These are phyloP conservation scores for Metschnikowia proteae DNA, from an alignment of 805 yeast genomes.

Conservation along the genomic window DNA sequence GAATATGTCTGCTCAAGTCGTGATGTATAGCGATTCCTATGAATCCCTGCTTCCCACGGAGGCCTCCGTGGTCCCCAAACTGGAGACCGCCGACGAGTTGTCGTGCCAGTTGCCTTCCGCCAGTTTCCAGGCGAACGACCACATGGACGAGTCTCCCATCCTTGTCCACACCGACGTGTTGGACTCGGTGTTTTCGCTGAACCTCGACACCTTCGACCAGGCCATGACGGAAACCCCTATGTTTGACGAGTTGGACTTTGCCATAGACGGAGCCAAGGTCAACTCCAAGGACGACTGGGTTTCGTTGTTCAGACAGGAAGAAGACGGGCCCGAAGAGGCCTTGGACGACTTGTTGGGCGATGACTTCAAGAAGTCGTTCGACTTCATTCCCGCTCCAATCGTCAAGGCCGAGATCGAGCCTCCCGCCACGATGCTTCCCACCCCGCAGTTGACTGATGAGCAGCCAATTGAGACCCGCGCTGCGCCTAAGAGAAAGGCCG, in stretches of 20 bases:
- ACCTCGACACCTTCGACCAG: conserved; percentile 37
- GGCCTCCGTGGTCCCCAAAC: conserved; percentile 16
- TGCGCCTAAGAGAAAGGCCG: conserved; percentile 26
- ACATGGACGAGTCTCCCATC: conserved; percentile 38
- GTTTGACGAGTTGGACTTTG: conserved; percentile 53
- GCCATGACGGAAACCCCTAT: conserved; percentile 43
- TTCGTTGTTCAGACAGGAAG: conserved; percentile 47
- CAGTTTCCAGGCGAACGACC: conserved; percentile 13
- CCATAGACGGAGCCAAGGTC: conserved; percentile 37
- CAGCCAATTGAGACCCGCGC: background rate
- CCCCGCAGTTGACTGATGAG: conserved; percentile 11
- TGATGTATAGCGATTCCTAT: conserved; percentile 16
- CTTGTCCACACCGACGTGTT: conserved; percentile 51
- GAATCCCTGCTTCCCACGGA: conserved; percentile 13
- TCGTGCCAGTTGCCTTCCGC: conserved; percentile 26
- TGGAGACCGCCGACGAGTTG: conserved; percentile 22
- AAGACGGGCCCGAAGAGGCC: conserved; percentile 15
- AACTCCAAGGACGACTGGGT: conserved; percentile 54
- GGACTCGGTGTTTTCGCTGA: conserved; percentile 47
- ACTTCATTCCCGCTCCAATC: conserved; percentile 13
- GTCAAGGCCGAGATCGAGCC: conserved; percentile 23
- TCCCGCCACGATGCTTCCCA: conserved; percentile 17
- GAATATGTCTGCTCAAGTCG: conserved; percentile 19
- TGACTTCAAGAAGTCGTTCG: conserved; percentile 19
- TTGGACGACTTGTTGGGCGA: conserved; percentile 22